Evolutionary conservation across 108 stramenopile species (phyloP).

Genomic region (Bacterosira constricta): DNA sequence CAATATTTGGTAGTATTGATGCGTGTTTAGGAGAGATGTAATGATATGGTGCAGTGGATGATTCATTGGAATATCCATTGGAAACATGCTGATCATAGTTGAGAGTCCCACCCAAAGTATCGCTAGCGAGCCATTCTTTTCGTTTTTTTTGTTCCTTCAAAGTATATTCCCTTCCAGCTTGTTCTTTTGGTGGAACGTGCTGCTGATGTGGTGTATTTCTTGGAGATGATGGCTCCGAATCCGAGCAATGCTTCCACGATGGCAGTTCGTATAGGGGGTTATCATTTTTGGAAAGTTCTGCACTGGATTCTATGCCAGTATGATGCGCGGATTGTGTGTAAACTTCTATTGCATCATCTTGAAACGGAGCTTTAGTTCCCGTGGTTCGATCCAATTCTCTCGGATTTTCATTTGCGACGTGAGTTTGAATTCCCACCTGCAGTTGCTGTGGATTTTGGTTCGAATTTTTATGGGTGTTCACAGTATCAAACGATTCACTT

Average conservation of each 20-base stretch:
- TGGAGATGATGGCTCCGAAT: not conserved
- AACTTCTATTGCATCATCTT: not conserved
- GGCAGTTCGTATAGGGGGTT: not conserved
- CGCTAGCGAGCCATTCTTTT: conserved; percentile 10
- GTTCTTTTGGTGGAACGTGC: not conserved
- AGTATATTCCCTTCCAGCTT: not conserved
- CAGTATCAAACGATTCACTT: conserved; percentile 23
- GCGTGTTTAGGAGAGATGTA: not conserved
- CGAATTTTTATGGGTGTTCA: too few relatives aligned
- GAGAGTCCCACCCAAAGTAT: conserved; percentile 11
- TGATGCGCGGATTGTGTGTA: not conserved
- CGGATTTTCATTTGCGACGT: not conserved
- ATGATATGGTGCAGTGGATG: conserved; percentile 6
- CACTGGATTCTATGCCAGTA: not conserved
- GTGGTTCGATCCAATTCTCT: not conserved
- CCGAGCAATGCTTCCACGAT: not conserved
- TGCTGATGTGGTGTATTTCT: not conserved
- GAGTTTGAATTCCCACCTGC: not conserved
- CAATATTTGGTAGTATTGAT: not conserved
- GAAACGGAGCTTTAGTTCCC: not conserved
- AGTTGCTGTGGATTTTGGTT: too few relatives aligned
- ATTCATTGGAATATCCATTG: not conserved
- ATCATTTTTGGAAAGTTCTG: not conserved
- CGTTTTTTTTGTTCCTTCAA: conserved; percentile 1
- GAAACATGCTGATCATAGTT: conserved; percentile 1